phyloP scores from a whole-genome alignment of 2,329 filamentous ascomycete species.

The Saccharata proteae region DNA sequence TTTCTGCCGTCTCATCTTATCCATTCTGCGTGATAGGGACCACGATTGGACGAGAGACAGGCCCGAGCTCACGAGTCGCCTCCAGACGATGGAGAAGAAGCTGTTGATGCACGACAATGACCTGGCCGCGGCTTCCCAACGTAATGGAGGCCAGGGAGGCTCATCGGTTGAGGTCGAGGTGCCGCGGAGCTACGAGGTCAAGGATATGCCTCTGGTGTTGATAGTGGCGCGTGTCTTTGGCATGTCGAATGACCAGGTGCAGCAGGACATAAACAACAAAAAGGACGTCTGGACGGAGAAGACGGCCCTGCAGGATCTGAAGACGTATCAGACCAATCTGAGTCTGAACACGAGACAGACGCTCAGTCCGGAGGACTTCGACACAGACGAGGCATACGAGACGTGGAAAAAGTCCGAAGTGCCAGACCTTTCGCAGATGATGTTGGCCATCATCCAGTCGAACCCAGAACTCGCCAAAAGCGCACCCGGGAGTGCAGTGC shows the following conservation, averaged over 20 bases:
- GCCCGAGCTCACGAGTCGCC: slow-evolving; percentile 67
- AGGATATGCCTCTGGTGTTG: slow-evolving; percentile 91
- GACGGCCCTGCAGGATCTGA: slow-evolving; percentile 79
- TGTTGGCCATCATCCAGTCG: slow-evolving; percentile 77
- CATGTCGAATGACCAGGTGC: slow-evolving; percentile 64
- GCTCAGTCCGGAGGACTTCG: slow-evolving; percentile 75
- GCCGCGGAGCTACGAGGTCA: slow-evolving; percentile 81
- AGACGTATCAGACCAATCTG: slow-evolving; percentile 81
- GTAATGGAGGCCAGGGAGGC: slow-evolving; percentile 45
- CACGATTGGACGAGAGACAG: slow-evolving; percentile 77
- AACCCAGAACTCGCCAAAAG: slow-evolving; percentile 76
- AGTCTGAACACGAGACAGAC: slow-evolving; percentile 68
- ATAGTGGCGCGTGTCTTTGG: slow-evolving; percentile 79
- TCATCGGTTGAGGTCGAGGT: slow-evolving; percentile 69
- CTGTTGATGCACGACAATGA: slow-evolving; percentile 90
- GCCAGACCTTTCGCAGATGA: slow-evolving; percentile 81
- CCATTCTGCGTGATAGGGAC: slow-evolving; percentile 61
- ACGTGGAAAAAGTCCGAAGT: slow-evolving; percentile 85
- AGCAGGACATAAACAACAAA: slow-evolving; percentile 76
- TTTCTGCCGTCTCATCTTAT: slow-evolving; percentile 76
- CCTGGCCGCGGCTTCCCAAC: slow-evolving; percentile 50
- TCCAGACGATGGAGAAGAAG: slow-evolving; percentile 82
- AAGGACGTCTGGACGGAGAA: slow-evolving; percentile 80
- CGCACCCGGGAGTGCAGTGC: slow-evolving; percentile 48
- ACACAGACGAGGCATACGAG: slow-evolving; percentile 76